A percentile compares a stretch with the other conserved stretches of the same genome.
phyloP scores from a whole-genome alignment of 1,284 basidiomycete genomes.

The Tetrapyrgos nigripes region DNA sequence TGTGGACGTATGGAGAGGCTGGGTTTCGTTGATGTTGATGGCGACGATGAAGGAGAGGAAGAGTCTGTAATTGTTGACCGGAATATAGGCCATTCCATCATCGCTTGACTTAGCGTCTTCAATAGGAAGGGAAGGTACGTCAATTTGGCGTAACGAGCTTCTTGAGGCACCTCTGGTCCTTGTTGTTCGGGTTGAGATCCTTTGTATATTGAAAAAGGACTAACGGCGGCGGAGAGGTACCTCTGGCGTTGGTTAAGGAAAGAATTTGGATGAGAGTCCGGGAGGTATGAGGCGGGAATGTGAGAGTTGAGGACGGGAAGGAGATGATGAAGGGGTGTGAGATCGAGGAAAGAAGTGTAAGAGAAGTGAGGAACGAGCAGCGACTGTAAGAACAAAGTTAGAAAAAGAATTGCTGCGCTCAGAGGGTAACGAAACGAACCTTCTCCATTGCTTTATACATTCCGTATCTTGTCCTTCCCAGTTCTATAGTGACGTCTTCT shows the following conservation, averaged over 20 bases:
- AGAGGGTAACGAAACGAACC: conserved; percentile 41
- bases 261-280: too few relatives aligned
- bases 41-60: conserved; percentile 16
- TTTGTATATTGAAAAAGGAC: neutral
- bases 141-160: conserved; percentile 65
- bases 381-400: conserved; percentile 51
- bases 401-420: neutral
- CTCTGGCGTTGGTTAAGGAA: too few relatives aligned
- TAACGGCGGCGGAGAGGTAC: conserved; percentile 48
- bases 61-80: conserved; percentile 66
- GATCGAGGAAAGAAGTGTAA: conserved; percentile 83
- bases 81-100: conserved; percentile 87
- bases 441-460: conserved; percentile 92
- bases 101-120: conserved; percentile 83
- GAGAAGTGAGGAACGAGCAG: conserved; percentile 85
- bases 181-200: neutral
- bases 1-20: conserved; percentile 71
- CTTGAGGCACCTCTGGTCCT: conserved; percentile 46
- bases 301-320: conserved; percentile 32
- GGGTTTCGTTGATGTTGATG: conserved; percentile 53
- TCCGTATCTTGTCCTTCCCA: conserved; percentile 79
- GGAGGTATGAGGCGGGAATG: conserved; percentile 38
- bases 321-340: conserved; percentile 57
- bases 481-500: conserved; percentile 66
- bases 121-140: conserved; percentile 89